A percentile compares a stretch with the other conserved stretches of the same genome.
phyloP scores from a whole-genome alignment of 495 filamentous ascomycete species.

The Friedmanniomyces endolithicus region DNA sequence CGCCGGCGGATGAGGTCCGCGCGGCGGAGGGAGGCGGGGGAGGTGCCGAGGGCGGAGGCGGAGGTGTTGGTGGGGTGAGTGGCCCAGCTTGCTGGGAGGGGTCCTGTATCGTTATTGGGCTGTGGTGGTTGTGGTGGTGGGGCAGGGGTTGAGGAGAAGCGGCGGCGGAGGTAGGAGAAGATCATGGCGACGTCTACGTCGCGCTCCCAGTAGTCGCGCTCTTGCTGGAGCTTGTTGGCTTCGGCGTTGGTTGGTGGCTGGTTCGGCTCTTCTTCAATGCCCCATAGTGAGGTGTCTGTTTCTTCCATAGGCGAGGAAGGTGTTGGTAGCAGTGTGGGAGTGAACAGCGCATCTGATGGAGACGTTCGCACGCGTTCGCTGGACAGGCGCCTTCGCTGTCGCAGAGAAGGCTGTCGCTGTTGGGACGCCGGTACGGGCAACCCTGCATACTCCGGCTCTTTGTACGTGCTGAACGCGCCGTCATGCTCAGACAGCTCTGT shows the following conservation, averaged over 20 bases:
- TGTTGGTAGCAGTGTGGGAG: constrained; percentile 2
- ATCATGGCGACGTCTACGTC: constrained; percentile 75
- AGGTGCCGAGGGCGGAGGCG: constrained; percentile 26
- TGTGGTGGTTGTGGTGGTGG: not conserved
- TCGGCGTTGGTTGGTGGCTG: constrained; percentile 16
- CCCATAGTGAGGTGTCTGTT: constrained; percentile 25
- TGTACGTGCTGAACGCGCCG: constrained; percentile 68
- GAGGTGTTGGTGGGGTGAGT: constrained; percentile 18
- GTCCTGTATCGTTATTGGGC: not conserved
- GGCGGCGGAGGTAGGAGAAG: constrained; percentile 71
- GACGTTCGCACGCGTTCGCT: not conserved
- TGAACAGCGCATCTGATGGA: constrained; percentile 9
- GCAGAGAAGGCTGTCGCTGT: constrained; percentile 5
- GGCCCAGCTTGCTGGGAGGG: constrained; percentile 17
- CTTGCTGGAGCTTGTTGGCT: constrained; percentile 12
- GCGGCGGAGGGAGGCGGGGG: constrained; percentile 41
- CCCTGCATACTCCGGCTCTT: constrained; percentile 39
- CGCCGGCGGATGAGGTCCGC: constrained; percentile 73
- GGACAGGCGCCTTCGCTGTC: not conserved
- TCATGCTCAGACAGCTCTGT: constrained; percentile 69
- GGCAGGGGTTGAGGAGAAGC: constrained; percentile 44
- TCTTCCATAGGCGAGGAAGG: constrained; percentile 23
- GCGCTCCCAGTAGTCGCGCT: constrained; percentile 71
- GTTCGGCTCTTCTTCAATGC: constrained; percentile 44
- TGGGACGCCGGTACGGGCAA: constrained; percentile 26